A percentile compares a stretch with the other conserved stretches of the same genome.
phyloP scores from a whole-genome alignment of 106 monocot genomes.

The Narthecium ossifragum region DNA sequence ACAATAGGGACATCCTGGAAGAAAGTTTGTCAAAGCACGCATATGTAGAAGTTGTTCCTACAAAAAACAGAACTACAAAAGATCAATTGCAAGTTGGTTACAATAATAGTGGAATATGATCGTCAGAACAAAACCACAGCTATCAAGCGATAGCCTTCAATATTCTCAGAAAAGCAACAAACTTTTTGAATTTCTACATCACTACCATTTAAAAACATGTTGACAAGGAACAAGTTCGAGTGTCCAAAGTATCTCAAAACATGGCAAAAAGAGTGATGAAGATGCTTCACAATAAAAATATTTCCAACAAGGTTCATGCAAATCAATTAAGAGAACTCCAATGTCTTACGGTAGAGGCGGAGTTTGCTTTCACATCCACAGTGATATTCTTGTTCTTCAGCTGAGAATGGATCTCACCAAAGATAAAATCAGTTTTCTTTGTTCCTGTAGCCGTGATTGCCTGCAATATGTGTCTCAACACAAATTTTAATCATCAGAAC shows the following conservation, averaged over 20 bases:
- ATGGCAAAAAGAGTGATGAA: no score
- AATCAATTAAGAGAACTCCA: no score
- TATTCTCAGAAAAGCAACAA: no score
- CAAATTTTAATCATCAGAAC: not conserved
- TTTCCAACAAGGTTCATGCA: no score
- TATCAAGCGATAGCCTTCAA: no score
- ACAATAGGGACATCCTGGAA: not conserved
- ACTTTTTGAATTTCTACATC: no score
- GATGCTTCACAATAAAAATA: no score
- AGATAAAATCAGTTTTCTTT: slow-evolving; percentile 54
- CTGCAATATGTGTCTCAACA: slow-evolving; percentile 26
- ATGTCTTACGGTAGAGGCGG: slow-evolving; percentile 61
- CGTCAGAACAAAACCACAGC: not conserved
- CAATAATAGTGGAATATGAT: no score
- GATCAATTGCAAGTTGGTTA: not conserved
- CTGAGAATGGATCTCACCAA: slow-evolving; percentile 74
- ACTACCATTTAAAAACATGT: no score
- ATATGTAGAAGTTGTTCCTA: not conserved
- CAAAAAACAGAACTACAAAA: not conserved
- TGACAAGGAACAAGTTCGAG: no score
- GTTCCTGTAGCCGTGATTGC: slow-evolving; percentile 61
- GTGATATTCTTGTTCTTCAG: slow-evolving; percentile 56
- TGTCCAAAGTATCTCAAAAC: no score
- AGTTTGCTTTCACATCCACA: slow-evolving; percentile 64
- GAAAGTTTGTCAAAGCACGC: not conserved